Evolutionary conservation across 768 basidiomycete genomes (phyloP).

Genomic region (Amanita phalloides): DNA sequence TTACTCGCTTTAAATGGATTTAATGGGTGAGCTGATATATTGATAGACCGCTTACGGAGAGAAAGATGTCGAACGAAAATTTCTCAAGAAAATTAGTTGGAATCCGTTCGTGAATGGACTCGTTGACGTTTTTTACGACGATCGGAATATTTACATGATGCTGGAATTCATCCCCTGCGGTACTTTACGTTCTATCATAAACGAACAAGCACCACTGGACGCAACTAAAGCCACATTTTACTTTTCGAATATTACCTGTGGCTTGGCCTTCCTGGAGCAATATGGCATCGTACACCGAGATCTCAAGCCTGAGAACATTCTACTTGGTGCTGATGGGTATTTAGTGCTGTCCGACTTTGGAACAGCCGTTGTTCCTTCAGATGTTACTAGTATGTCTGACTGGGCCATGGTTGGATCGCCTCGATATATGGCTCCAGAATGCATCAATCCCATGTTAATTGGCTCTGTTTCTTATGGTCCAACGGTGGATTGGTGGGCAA

Average conservation of each 20-base stretch:
- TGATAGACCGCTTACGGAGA: constrained; percentile 15
- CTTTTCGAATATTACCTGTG: constrained; percentile 41
- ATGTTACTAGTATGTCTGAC: constrained; percentile 3
- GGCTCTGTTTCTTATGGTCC: constrained; percentile 10
- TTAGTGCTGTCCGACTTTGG: constrained; percentile 45
- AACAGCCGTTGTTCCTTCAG: constrained; percentile 16
- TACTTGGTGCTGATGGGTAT: constrained; percentile 47
- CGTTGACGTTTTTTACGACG: constrained; percentile 34
- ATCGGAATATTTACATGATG: constrained; percentile 35
- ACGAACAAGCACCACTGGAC: constrained; percentile 19
- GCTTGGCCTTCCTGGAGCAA: constrained; percentile 33
- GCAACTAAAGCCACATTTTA: constrained; percentile 33
- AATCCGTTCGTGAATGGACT: constrained; percentile 41
- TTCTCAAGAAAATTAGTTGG: constrained; percentile 36
- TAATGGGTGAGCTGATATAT: background rate
- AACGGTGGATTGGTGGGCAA: constrained; percentile 46
- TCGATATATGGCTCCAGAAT: constrained; percentile 41
- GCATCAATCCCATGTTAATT: constrained; percentile 12
- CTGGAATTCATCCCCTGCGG: constrained; percentile 40
- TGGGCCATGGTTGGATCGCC: constrained; percentile 34
- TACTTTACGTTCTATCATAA: constrained; percentile 27
- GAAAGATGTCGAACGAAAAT: constrained; percentile 30
- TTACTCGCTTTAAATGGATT: background rate
- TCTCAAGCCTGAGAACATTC: constrained; percentile 47
- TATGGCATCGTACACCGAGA: constrained; percentile 41